A percentile compares a stretch with the other conserved stretches of the same genome.
These are phyloP conservation scores for Orbilia brochopaga DNA, from an alignment of 2,329 filamentous ascomycete genomes.

Conservation along the genomic window DNA sequence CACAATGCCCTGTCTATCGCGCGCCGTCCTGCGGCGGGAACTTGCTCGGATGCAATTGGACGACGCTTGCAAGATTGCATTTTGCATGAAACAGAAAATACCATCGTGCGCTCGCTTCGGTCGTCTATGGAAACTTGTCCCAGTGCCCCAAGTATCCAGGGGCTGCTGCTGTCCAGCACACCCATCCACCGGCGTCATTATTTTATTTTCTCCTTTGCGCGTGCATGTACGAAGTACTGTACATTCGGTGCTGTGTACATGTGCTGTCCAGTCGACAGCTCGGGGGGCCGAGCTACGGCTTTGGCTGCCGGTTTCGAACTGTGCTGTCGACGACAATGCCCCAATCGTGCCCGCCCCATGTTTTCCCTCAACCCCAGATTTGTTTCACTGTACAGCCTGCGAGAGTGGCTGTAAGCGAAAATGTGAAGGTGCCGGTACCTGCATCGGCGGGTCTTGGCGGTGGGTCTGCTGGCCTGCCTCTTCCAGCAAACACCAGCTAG, in stretches of 20 bases:
- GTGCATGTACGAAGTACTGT: neutral
- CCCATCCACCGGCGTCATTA: neutral
- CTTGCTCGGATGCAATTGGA: slow-evolving; percentile 9
- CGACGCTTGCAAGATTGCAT: slow-evolving; percentile 9
- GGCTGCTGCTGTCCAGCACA: neutral
- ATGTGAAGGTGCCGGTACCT: slow-evolving; percentile 48
- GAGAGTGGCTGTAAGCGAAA: slow-evolving; percentile 40
- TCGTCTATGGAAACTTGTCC: no score
- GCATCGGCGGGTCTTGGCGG: slow-evolving; percentile 14
- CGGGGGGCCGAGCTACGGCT: neutral
- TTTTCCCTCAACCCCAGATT: slow-evolving; percentile 17
- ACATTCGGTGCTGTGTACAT: no score
- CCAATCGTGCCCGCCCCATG: neutral
- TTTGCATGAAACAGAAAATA: slow-evolving; percentile 4
- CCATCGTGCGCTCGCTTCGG: neutral
- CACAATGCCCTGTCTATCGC: slow-evolving; percentile 47
- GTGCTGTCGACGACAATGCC: slow-evolving; percentile 1
- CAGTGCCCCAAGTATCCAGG: no score
- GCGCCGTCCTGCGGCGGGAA: slow-evolving; percentile 30
- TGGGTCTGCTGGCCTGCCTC: slow-evolving; percentile 10
- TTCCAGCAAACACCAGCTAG: slow-evolving; percentile 11
- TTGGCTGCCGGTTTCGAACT: neutral
- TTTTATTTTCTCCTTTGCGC: neutral
- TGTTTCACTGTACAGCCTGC: slow-evolving; percentile 12
- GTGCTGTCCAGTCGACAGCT: neutral